Base-by-base conservation (phyloP, 2,329 filamentous ascomycete genomes). In the Cercospora sojina region DNA sequence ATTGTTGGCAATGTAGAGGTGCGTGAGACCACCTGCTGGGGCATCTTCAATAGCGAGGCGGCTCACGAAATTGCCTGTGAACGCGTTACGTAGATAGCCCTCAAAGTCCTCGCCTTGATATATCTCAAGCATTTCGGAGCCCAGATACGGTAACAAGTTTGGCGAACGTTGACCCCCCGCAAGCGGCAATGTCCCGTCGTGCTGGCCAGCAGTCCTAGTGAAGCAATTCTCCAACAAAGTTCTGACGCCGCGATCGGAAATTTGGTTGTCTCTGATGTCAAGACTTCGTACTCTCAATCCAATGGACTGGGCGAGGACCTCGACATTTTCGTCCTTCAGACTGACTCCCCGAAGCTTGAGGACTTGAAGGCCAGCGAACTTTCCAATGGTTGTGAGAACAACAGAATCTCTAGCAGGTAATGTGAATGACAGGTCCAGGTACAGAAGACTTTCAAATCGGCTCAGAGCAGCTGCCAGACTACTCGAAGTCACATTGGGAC, bases 1-100 rank as follows among this genome's bases (percentile, higher is more conserved):
- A 64, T 88, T 89, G 7, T 82, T 81, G 3, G 86, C 81, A 13
- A 88, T 80, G 71, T 86, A 87, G 2, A 89, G 77, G 76, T 89
- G 86, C 0, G 86, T 88, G 41, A 88, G 82, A 2, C 87, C 87
- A 9, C 79, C 77, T 70, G 84, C 80, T 23, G 83, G 80, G 1
- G 84, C 78, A 69, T 86, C 82, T 70, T 88, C 86, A 29, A 88
- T 82, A 41, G 84, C 82, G 31, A 86, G 81, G 59, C 83, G 81
- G 9, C 82, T 83, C 16, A 85, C 81, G 49, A 86, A 83, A 1
- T 80, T 80, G 23, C 77, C 78, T 1, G 83, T 84, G 41, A 86
- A 79, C 12, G 81, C 76, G 62, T 79, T 80, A 7, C 84, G 76
- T 23, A 88, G 78, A 59, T 83, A 83, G 31, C 80, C 77, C 69